phyloP scores from a whole-genome alignment of 306 rosid genomes.

The Citrullus mucosospermus region DNA sequence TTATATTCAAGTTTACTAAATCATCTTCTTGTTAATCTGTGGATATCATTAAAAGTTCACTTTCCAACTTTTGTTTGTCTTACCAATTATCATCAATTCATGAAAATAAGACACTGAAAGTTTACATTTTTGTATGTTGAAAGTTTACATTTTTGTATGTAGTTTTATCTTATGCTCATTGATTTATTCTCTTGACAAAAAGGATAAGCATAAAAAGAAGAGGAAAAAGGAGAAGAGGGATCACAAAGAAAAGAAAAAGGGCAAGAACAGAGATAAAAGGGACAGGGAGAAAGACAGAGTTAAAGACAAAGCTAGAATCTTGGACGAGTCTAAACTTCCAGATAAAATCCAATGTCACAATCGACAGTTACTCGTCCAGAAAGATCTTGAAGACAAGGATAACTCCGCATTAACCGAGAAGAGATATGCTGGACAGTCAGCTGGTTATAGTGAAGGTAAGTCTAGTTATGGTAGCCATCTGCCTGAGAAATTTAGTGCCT shows the following conservation, averaged over 20 bases:
- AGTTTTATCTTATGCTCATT: not conserved
- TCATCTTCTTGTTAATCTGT: not conserved
- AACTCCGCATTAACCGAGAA: conserved; percentile 25
- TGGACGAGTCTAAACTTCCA: conserved; percentile 42
- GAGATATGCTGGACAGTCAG: conserved; percentile 13
- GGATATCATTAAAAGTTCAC: not conserved
- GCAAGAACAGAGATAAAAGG: conserved; percentile 10
- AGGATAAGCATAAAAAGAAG: conserved; percentile 67
- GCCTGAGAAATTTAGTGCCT: not conserved
- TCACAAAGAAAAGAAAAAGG: conserved; percentile 65
- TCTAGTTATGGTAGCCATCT: not conserved
- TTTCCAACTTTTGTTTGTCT: not conserved
- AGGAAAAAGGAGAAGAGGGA: conserved; percentile 69
- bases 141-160: not conserved
- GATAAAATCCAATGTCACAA: conserved; percentile 26
- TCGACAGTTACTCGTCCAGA: conserved; percentile 31
- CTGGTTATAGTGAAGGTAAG: not conserved
- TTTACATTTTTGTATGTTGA: not conserved
- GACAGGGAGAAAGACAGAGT: conserved; percentile 52
- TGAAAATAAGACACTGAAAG: not conserved
- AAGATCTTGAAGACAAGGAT: conserved; percentile 30
- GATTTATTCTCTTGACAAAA: conserved; percentile 13
- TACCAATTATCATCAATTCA: not conserved
- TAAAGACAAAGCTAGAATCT: conserved; percentile 30
- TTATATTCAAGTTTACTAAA: not conserved